Base-by-base conservation (phyloP, 2,329 filamentous ascomycete species). In the Fusarium pseudocircinatum region DNA sequence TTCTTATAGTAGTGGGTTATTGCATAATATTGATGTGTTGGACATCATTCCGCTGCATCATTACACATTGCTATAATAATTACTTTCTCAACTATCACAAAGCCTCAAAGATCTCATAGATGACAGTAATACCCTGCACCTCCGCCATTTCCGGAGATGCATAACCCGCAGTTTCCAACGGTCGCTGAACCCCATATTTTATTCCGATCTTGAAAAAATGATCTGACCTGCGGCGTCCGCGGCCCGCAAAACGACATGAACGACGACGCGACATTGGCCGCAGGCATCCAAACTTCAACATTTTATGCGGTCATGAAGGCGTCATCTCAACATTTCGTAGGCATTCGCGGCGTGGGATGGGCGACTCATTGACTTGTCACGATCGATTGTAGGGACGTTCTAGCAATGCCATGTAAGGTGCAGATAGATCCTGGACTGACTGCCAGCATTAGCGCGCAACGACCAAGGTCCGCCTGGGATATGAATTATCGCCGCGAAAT, bases 241-340 rank as follows among this genome's bases (percentile, higher is more conserved):
- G 54, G 54, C 39, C 54, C 39, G 39, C 54, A 34, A 26, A 28
- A 28, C 11, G 1, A 32, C 10, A 0, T 0, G 0, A 7, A 56
- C 22, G 3, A 2, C 6, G 10, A 30, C 4, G 1, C 13, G 2
- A 24, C 6, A n/a, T 54, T 39, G 22, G 53, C 53, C 37, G 53
- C 39, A 44, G 2, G 7, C 3, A 32, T 34, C 0, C 15, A 15
- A 46, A 4, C 0, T 0, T 14, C n/a, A 20, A 34, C 28, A 18
- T 15, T 20, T 5, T 7, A 20, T 36, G 16, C 34, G 24, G 50
- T 34, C 14, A 2, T 4, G 0, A 2, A 1, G 1, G 9, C 6
- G 2, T 2, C 0, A 2, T 4, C 7, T 42, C 15, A 32, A 15
- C 15, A 32, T 32, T 8, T 0, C 0, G 2, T 24, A 43, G 39